phyloP scores from a whole-genome alignment of 2,329 filamentous ascomycete species.

The Pseudohalonectria lignicola region DNA sequence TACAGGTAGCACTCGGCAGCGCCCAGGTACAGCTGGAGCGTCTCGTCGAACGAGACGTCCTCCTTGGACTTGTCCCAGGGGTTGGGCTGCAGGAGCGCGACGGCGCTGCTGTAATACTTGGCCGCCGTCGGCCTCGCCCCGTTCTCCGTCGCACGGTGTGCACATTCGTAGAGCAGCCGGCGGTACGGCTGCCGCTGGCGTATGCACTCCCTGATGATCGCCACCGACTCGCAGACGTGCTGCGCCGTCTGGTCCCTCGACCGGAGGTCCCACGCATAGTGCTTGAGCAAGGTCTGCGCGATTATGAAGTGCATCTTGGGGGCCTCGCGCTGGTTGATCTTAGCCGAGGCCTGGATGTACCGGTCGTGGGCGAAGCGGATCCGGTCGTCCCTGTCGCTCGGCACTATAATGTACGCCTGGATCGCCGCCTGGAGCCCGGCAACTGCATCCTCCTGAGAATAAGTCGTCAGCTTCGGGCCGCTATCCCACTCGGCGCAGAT shows the following conservation, averaged over 20 bases:
- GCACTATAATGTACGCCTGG: slow-evolving; percentile 68
- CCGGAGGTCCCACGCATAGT: slow-evolving; percentile 48
- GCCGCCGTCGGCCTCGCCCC: slow-evolving; percentile 74
- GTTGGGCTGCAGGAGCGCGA: slow-evolving; percentile 66
- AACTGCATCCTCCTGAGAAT: slow-evolving; percentile 57
- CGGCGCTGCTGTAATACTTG: slow-evolving; percentile 68
- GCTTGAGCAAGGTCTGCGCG: slow-evolving; percentile 67
- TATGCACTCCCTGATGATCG: slow-evolving; percentile 61
- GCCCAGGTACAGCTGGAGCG: slow-evolving; percentile 65
- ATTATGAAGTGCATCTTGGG: slow-evolving; percentile 87
- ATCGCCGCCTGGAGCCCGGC: slow-evolving; percentile 74
- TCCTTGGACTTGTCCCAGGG: slow-evolving; percentile 61
- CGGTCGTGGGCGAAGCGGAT: slow-evolving; percentile 87
- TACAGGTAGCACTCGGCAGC: slow-evolving; percentile 77
- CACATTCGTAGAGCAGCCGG: slow-evolving; percentile 67
- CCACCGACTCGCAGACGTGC: slow-evolving; percentile 69
- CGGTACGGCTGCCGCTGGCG: slow-evolving; percentile 54
- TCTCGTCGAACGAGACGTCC: slow-evolving; percentile 81
- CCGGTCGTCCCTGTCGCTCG: slow-evolving; percentile 73
- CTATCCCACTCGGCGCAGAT: slow-evolving; percentile 13
- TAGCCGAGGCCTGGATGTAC: slow-evolving; percentile 64
- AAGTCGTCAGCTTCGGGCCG: slow-evolving; percentile 29
- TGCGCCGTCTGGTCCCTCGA: slow-evolving; percentile 63
- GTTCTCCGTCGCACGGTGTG: slow-evolving; percentile 66
- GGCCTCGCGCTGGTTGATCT: slow-evolving; percentile 57